phyloP scores from a whole-genome alignment of 768 basidiomycete genomes.

The Gelatoporia subvermispora region DNA sequence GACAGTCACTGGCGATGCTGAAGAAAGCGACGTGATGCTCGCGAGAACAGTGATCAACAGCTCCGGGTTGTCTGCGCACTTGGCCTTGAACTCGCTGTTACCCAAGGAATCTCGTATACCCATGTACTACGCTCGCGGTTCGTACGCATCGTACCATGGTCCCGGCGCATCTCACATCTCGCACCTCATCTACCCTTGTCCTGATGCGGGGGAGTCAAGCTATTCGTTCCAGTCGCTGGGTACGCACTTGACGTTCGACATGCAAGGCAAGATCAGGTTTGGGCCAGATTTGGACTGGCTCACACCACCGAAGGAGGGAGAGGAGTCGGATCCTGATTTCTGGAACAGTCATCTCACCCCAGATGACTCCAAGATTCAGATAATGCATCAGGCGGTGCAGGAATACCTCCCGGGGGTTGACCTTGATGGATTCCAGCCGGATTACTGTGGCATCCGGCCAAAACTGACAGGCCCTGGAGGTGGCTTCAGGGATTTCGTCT shows the following conservation, averaged over 20 bases:
- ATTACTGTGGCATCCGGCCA: conserved; percentile 84
- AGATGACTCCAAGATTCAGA: conserved; percentile 50
- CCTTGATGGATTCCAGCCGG: conserved; percentile 61
- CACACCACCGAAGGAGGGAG: conserved; percentile 40
- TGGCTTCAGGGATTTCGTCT: conserved; percentile 82
- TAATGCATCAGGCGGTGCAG: conserved; percentile 71
- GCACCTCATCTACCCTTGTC: conserved; percentile 90
- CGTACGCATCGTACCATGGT: conserved; percentile 85
- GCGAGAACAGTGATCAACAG: conserved; percentile 80
- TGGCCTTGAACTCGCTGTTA: conserved; percentile 68
- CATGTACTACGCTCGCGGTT: conserved; percentile 78
- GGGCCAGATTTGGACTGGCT: conserved; percentile 94
- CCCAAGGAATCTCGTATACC: conserved; percentile 54
- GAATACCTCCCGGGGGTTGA: conserved; percentile 65
- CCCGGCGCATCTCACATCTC: conserved; percentile 63
- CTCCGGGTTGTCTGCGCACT: conserved; percentile 66
- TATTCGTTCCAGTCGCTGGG: conserved; percentile 81
- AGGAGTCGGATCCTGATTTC: conserved; percentile 59
- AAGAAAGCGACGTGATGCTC: conserved; percentile 57
- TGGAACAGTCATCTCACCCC: conserved; percentile 68
- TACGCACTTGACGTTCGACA: conserved; percentile 85
- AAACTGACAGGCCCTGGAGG: conserved; percentile 72
- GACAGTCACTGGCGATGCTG: conserved; percentile 48
- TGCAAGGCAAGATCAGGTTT: conserved; percentile 82
- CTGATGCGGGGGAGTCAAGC: conserved; percentile 51